Conservation (phyloP, 306 rosid genomes). For the Gastrolobium villosum region DNA sequence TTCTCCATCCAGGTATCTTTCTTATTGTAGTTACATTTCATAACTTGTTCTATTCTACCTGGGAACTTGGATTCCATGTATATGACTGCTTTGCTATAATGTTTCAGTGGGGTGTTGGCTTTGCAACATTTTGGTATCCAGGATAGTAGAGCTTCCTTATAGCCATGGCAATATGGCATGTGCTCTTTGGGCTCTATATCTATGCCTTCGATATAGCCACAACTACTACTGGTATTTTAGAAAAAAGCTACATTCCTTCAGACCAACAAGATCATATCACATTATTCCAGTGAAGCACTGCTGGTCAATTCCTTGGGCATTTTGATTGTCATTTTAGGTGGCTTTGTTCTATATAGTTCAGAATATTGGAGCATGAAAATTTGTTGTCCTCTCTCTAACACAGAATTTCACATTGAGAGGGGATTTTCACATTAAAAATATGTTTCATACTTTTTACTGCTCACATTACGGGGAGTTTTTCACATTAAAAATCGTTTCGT, state of each 20-base stretch:
- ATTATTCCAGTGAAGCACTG: no score
- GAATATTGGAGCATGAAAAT: no score
- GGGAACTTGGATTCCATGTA: conserved; percentile 20
- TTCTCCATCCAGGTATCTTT: conserved; percentile 80
- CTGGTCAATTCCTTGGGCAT: no score
- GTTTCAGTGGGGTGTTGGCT: conserved; percentile 83
- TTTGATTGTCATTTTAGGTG: no score
- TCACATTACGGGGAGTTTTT: no score
- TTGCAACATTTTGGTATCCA: conserved; percentile 92
- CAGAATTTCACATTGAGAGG: no score
- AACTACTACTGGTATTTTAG: conserved; percentile 79
- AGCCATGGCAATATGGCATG: conserved; percentile 99
- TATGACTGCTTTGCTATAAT: conserved; percentile 42
- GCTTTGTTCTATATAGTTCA: no score
- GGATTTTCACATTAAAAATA: no score
- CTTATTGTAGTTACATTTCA: background rate
- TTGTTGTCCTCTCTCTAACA: no score
- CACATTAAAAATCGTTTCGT: no score
- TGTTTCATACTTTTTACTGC: no score
- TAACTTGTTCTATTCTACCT: conserved; percentile 12
- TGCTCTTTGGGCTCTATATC: conserved; percentile 81
- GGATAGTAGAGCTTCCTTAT: conserved; percentile 74
- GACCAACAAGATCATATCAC: no score
- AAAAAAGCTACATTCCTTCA: conserved; percentile 92
- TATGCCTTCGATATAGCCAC: conserved; percentile 87